phyloP scores from a whole-genome alignment of 225 moss, liverwort and hornwort species.

The Polytrichum formosum region DNA sequence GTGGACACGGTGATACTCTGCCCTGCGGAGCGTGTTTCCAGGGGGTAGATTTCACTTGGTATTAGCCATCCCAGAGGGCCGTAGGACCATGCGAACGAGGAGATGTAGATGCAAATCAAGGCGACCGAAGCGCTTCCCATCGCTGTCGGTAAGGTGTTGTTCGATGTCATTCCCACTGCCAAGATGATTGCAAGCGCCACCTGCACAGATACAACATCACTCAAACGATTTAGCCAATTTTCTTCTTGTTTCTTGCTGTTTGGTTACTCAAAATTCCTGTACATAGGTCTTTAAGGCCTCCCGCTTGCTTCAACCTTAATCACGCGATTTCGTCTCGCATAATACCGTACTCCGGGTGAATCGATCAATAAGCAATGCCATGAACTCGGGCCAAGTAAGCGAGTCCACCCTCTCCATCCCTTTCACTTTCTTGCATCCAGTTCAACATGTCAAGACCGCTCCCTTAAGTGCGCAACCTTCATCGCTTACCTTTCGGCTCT shows the following conservation, averaged over 20 bases:
- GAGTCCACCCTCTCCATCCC: too few species aligned
- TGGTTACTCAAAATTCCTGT: neutral
- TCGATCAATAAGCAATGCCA: too few species aligned
- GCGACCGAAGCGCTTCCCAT: conserved; percentile 27
- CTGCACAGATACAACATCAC: conserved; percentile 20
- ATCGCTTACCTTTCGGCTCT: too few species aligned
- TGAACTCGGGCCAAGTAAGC: too few species aligned
- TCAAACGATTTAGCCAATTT: neutral
- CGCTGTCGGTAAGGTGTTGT: neutral
- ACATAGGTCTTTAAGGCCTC: neutral
- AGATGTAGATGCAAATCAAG: conserved; percentile 46
- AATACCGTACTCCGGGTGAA: too few species aligned
- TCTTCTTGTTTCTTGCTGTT: too few species aligned
- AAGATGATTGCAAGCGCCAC: conserved; percentile 45
- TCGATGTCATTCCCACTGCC: conserved; percentile 13
- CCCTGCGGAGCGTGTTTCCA: conserved; percentile 66
- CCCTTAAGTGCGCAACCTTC: too few species aligned
- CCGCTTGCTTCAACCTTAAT: neutral
- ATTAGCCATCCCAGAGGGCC: conserved; percentile 72
- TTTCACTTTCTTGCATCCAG: too few species aligned
- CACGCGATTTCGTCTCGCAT: too few species aligned
- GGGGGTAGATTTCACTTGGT: conserved; percentile 65
- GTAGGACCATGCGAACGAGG: conserved; percentile 77
- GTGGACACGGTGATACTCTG: conserved; percentile 56
- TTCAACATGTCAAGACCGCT: too few species aligned